phyloP scores from a whole-genome alignment of 352 stramenopile species.

The Phytophthora foliorum region DNA sequence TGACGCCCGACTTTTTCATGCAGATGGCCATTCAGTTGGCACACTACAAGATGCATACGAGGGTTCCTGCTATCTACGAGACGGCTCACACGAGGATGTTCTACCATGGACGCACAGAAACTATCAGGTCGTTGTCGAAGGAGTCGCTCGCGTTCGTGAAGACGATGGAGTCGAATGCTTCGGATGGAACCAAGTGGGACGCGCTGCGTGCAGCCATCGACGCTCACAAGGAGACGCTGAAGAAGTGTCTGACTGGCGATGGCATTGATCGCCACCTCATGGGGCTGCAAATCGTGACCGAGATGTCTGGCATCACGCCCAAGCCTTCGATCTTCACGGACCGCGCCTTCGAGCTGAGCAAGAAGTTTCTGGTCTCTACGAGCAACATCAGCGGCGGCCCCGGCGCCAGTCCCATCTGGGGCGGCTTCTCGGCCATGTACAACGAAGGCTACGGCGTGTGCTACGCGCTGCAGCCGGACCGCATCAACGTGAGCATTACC shows the following conservation, averaged over 20 bases:
- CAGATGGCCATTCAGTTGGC: conserved; percentile 98
- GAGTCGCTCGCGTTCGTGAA: conserved; percentile 94
- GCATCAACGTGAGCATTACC: conserved; percentile 97
- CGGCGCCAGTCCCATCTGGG: conserved; percentile 96
- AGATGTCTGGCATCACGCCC: conserved; percentile 91
- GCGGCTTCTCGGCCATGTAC: conserved; percentile 96
- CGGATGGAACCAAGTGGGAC: conserved; percentile 82
- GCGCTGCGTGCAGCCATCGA: conserved; percentile 91
- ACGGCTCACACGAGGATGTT: conserved; percentile 98
- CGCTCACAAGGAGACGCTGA: conserved; percentile 93
- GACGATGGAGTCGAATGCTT: conserved; percentile 83
- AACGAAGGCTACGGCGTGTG: conserved; percentile 96
- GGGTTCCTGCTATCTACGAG: conserved; percentile 97
- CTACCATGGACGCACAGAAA: conserved; percentile 97
- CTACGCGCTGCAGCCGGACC: conserved; percentile 95
- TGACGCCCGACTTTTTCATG: conserved; percentile 98
- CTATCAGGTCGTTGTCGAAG: conserved; percentile 88
- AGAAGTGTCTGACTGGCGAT: conserved; percentile 83
- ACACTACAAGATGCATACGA: conserved; percentile 96
- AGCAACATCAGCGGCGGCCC: conserved; percentile 95
- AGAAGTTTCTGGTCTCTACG: conserved; percentile 96
- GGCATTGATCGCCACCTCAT: conserved; percentile 97
- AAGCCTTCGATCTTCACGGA: conserved; percentile 95
- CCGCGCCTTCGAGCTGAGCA: conserved; percentile 93
- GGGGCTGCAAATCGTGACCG: conserved; percentile 94